These are phyloP conservation scores for Leccinum fuscescens DNA, from an alignment of 1,284 basidiomycete species.

Conservation along the genomic window DNA sequence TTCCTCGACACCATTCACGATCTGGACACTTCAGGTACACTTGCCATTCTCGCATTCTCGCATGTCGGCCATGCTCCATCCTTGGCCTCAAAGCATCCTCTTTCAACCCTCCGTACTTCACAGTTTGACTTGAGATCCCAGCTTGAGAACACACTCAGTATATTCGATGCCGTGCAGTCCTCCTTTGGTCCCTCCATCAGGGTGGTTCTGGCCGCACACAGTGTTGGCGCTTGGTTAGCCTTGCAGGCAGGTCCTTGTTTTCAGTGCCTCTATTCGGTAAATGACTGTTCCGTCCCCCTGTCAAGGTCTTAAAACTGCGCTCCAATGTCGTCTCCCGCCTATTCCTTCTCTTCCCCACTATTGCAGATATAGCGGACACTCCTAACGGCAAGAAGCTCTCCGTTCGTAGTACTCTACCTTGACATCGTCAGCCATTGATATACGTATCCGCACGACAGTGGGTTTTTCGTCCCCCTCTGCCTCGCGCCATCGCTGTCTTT, in stretches of 20 bases:
- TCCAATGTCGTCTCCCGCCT: slow-evolving; percentile 35
- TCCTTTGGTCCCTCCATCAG: slow-evolving; percentile 37
- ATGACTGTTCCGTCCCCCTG: background rate
- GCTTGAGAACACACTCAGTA: slow-evolving; percentile 47
- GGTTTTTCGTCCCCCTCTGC: slow-evolving; percentile 47
- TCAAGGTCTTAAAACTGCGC: slow-evolving; percentile 50
- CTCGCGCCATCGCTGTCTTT: slow-evolving; percentile 40
- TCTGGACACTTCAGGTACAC: slow-evolving; percentile 32
- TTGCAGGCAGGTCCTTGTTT: slow-evolving; percentile 42
- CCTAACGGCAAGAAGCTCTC: slow-evolving; percentile 52
- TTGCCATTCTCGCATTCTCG: slow-evolving; percentile 53
- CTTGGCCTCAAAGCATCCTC: slow-evolving; percentile 14
- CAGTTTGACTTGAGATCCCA: slow-evolving; percentile 42
- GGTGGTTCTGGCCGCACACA: slow-evolving; percentile 55
- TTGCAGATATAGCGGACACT: slow-evolving; percentile 52
- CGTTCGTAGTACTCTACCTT: slow-evolving; percentile 27
- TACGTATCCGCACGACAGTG: slow-evolving; percentile 34
- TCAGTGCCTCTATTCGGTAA: background rate
- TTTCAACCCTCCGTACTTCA: slow-evolving; percentile 10
- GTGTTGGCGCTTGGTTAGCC: slow-evolving; percentile 59
- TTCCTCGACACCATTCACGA: slow-evolving; percentile 50
- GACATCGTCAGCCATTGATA: background rate
- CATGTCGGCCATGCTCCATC: slow-evolving; percentile 53
- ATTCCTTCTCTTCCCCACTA: slow-evolving; percentile 60
- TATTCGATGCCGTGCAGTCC: slow-evolving; percentile 44